Evolutionary conservation across 1,139 yeast genomes (phyloP).

Genomic region (Pichia sp.): DNA sequence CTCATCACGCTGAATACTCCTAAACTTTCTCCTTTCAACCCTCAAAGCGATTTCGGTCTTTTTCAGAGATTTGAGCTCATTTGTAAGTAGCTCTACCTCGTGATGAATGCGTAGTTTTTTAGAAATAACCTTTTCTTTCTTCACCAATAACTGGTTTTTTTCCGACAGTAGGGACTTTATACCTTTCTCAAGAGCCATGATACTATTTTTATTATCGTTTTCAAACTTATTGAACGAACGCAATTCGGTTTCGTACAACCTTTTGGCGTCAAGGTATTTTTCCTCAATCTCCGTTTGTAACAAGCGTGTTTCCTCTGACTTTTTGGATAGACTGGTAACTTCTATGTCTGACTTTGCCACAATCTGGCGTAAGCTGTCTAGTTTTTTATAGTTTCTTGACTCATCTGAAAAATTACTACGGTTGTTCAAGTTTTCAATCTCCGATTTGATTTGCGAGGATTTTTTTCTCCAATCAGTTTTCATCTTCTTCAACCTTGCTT

Average conservation of each 20-base stretch:
- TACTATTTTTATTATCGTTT: conserved; percentile 28
- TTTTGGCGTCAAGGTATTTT: conserved; percentile 37
- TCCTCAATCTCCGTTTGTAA: conserved; percentile 38
- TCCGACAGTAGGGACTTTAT: conserved; percentile 33
- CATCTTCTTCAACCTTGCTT: conserved; percentile 49
- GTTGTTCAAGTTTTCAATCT: conserved; percentile 51
- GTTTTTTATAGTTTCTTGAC: conserved; percentile 42
- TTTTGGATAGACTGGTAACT: conserved; percentile 37
- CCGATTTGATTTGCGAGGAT: conserved; percentile 48
- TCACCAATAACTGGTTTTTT: conserved; percentile 32
- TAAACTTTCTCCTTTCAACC: conserved; percentile 31
- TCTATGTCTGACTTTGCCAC: conserved; percentile 41
- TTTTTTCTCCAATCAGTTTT: conserved; percentile 61
- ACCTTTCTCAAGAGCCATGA: conserved; percentile 25
- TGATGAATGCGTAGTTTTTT: conserved; percentile 30
- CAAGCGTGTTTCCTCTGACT: conserved; percentile 31
- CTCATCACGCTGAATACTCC: conserved; percentile 26
- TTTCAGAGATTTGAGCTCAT: conserved; percentile 34
- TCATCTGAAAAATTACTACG: conserved; percentile 46
- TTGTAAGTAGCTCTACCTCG: conserved; percentile 28
- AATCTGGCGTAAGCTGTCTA: conserved; percentile 39
- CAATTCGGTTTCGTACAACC: conserved; percentile 36
- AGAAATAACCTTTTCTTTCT: conserved; percentile 35
- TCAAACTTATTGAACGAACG: conserved; percentile 36
- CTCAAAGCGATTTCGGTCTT: conserved; percentile 31